These are phyloP conservation scores for Dentipellis fragilis DNA, from an alignment of 768 basidiomycete genomes.

Conservation along the genomic window DNA sequence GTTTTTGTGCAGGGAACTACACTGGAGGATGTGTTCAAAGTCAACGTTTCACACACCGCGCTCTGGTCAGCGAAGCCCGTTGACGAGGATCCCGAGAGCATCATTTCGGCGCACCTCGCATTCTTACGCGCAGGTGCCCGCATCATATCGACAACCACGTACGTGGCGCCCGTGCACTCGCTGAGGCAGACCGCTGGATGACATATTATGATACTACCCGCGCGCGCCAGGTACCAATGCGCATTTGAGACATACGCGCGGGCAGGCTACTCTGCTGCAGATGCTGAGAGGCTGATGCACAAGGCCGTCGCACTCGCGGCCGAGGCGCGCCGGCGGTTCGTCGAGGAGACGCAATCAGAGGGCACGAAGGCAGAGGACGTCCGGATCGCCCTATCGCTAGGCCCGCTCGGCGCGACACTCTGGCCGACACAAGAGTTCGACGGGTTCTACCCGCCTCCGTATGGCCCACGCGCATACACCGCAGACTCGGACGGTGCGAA, in stretches of 20 bases:
- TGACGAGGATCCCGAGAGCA: constrained; percentile 37
- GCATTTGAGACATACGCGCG: constrained; percentile 41
- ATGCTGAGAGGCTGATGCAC: constrained; percentile 41
- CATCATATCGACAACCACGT: constrained; percentile 66
- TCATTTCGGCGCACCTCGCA: constrained; percentile 48
- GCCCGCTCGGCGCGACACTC: constrained; percentile 64
- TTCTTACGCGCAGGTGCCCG: constrained; percentile 60
- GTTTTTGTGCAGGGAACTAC: constrained; percentile 43
- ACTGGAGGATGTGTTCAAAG: constrained; percentile 39
- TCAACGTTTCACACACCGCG: constrained; percentile 37
- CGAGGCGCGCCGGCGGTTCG: constrained; percentile 31
- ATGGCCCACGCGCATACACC: constrained; percentile 40
- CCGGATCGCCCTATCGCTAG: constrained; percentile 59
- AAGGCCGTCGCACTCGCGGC: constrained; percentile 41
- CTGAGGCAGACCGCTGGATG: too few relatives aligned
- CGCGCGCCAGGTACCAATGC: constrained; percentile 50
- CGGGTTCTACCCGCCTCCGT: constrained; percentile 69
- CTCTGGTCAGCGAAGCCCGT: constrained; percentile 68
- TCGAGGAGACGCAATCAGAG: constrained; percentile 12
- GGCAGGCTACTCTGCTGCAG: constrained; percentile 35
- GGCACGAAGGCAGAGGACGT: constrained; percentile 16
- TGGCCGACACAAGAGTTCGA: constrained; percentile 61
- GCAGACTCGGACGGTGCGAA: constrained; percentile 21
- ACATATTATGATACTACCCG: background rate
- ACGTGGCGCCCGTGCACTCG: constrained; percentile 9